Evolutionary conservation across 495 filamentous ascomycete species (phyloP).

Genomic region (Xylaria bambusicola): DNA sequence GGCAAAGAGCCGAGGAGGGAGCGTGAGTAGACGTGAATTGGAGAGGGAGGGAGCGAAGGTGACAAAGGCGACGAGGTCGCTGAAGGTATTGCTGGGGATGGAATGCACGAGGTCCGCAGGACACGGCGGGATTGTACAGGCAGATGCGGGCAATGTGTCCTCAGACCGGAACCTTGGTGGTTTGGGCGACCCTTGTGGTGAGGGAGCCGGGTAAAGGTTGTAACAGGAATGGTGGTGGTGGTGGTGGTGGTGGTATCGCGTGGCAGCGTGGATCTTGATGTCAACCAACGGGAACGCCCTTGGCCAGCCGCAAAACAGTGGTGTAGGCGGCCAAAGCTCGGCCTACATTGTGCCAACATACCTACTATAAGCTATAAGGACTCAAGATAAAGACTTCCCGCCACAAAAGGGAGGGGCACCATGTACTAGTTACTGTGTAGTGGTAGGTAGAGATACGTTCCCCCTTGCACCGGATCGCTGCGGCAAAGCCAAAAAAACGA

Average conservation of each 20-base stretch:
- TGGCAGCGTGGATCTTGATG: slow-evolving; percentile 11
- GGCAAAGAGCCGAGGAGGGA: slow-evolving; percentile 22
- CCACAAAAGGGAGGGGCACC: slow-evolving; percentile 7
- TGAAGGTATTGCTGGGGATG: slow-evolving; percentile 2
- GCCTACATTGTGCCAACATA: slow-evolving; percentile 30
- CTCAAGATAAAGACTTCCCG: slow-evolving; percentile 9
- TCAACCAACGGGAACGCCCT: slow-evolving; percentile 15
- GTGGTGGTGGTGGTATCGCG: not conserved
- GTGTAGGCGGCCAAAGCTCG: slow-evolving; percentile 32
- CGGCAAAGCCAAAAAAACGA: slow-evolving; percentile 5
- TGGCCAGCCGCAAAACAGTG: slow-evolving; percentile 33
- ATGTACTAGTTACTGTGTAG: too few relatives aligned
- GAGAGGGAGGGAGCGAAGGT: slow-evolving; percentile 6
- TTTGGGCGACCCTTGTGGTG: not conserved
- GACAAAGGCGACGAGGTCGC: slow-evolving; percentile 3
- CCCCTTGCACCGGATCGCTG: not conserved
- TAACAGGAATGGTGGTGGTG: slow-evolving; percentile 18
- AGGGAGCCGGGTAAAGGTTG: slow-evolving; percentile 9
- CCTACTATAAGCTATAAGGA: too few relatives aligned
- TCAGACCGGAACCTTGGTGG: slow-evolving; percentile 17
- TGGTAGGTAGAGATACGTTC: slow-evolving; percentile 4
- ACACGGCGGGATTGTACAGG: slow-evolving; percentile 26
- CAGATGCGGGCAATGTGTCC: slow-evolving; percentile 38
- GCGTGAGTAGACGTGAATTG: slow-evolving; percentile 18
- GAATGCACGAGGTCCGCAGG: slow-evolving; percentile 33